A percentile compares a stretch with the other conserved stretches of the same genome.
Conservation (phyloP, 768 basidiomycete species). For the Crepidotus variabilis region DNA sequence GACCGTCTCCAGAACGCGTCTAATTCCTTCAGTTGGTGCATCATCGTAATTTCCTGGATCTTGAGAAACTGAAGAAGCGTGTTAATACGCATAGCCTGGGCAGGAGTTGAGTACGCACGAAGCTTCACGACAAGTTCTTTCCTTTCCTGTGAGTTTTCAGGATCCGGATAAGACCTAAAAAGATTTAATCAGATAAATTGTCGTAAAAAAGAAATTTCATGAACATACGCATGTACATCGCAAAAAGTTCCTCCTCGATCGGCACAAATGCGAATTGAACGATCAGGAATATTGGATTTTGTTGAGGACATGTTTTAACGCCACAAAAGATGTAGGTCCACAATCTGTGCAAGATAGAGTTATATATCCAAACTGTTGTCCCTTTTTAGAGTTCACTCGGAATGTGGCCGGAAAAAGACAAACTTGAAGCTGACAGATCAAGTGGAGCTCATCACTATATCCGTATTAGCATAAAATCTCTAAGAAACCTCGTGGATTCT, state of each 20-base stretch:
- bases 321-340: not conserved
- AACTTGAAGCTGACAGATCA: not conserved
- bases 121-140: slow-evolving; percentile 91
- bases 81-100: not conserved
- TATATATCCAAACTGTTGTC: not conserved
- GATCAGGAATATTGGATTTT: slow-evolving; percentile 50
- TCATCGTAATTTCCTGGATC: slow-evolving; percentile 86
- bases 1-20: slow-evolving; percentile 77
- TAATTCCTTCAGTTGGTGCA: slow-evolving; percentile 92
- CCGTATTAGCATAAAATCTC: too few species aligned
- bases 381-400: not conserved
- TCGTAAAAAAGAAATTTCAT: not conserved
- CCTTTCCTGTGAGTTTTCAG: slow-evolving; percentile 51
- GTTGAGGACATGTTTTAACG: slow-evolving; percentile 5
- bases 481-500: not conserved
- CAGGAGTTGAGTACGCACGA: slow-evolving; percentile 40
- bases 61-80: slow-evolving; percentile 63
- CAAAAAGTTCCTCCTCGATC: slow-evolving; percentile 93
- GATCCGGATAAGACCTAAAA: slow-evolving; percentile 69
- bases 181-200: not conserved
- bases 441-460: not conserved
- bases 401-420: not conserved
- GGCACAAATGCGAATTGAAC: slow-evolving; percentile 80
- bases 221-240: slow-evolving; percentile 75
- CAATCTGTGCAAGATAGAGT: not conserved